These are phyloP conservation scores for Friedmanniomyces simplex DNA, from an alignment of 495 filamentous ascomycete species.

Conservation along the genomic window DNA sequence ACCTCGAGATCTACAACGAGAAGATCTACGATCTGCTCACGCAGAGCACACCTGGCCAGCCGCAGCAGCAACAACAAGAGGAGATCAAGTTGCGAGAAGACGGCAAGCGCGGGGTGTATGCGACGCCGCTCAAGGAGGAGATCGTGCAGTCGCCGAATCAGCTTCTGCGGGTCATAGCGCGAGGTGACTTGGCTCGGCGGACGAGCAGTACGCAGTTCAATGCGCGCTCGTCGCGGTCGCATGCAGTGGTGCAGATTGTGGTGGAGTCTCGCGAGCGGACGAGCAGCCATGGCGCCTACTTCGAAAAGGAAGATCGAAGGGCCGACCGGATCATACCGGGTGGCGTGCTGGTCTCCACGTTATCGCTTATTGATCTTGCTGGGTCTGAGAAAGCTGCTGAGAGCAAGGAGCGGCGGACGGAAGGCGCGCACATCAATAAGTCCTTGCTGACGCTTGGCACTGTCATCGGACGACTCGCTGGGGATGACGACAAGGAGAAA, in stretches of 20 bases:
- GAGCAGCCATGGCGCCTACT: slow-evolving; percentile 29
- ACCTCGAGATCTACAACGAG: slow-evolving; percentile 98
- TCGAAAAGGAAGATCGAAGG: slow-evolving; percentile 39
- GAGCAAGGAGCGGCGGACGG: slow-evolving; percentile 83
- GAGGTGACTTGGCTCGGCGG: slow-evolving; percentile 81
- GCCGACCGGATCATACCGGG: slow-evolving; percentile 65
- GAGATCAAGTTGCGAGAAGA: slow-evolving; percentile 97
- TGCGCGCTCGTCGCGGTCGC: slow-evolving; percentile 87
- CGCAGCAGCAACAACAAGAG: slow-evolving; percentile 44
- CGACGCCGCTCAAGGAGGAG: slow-evolving; percentile 91
- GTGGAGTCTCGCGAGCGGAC: slow-evolving; percentile 87
- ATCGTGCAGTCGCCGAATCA: slow-evolving; percentile 98
- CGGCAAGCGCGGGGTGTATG: slow-evolving; percentile 91
- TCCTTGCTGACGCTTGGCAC: slow-evolving; percentile 90
- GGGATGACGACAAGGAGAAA: slow-evolving; percentile 77
- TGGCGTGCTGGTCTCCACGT: slow-evolving; percentile 86
- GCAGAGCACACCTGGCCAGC: slow-evolving; percentile 42
- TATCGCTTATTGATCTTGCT: slow-evolving; percentile 92
- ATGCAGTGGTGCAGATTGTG: slow-evolving; percentile 96
- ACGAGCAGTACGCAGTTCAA: slow-evolving; percentile 96
- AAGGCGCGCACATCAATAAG: slow-evolving; percentile 98
- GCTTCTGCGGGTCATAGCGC: slow-evolving; percentile 84
- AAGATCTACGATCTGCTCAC: slow-evolving; percentile 90
- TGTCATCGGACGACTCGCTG: slow-evolving; percentile 79
- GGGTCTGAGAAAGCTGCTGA: slow-evolving; percentile 94